Base-by-base conservation (phyloP, 352 stramenopile genomes). In the Globisporangium acanthophoron region DNA sequence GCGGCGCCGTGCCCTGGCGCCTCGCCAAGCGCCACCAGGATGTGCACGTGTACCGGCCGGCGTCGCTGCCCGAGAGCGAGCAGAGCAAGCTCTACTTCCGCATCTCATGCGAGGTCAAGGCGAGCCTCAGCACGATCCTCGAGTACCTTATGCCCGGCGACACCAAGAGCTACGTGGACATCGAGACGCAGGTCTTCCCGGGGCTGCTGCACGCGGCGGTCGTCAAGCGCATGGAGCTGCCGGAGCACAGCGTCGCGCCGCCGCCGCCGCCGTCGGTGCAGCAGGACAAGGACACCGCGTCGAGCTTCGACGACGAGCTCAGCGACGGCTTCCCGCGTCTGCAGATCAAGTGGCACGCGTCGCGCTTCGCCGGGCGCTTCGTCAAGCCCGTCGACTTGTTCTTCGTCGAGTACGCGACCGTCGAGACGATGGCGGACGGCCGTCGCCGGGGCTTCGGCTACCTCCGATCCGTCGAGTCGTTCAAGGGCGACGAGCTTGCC, bases 371-470 rank as follows among this genome's bases (percentile, higher is more conserved):
- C 3, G 84, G 83, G 0, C 76, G 83, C 1, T 90, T 93, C 37
- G 81, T 90, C 45, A 93, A 92, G 61, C 82, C 83, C 37, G 70
- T 90, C 12, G 85, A 94, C 54, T 91, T 94, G 47, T 90, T 92
- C 56, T 94, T 93, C 62, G 80, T 93, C 40, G 85, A 94, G 66
- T 94, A 92, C 31, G 78, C 82, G 43, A 91, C 91, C 54, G 74
- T 92, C 31, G 84, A 94, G 56, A 77, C 69, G 4, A 73, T 89
- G 49, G 65, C 68, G 1, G 78, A 90, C 24, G 83, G 83, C 13
- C 73, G 74, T 16, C 78, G 76, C 33, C 81, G 84, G 18, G 80
- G 81, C 24, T 92, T 87, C 52, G 80, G 80, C 7, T 94, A 92
- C 58, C 67, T 94, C 54, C 80, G 84, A 18, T 91, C 80, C 12